phyloP scores from a whole-genome alignment of 2,329 filamentous ascomycete species.

The Curvularia sp. region DNA sequence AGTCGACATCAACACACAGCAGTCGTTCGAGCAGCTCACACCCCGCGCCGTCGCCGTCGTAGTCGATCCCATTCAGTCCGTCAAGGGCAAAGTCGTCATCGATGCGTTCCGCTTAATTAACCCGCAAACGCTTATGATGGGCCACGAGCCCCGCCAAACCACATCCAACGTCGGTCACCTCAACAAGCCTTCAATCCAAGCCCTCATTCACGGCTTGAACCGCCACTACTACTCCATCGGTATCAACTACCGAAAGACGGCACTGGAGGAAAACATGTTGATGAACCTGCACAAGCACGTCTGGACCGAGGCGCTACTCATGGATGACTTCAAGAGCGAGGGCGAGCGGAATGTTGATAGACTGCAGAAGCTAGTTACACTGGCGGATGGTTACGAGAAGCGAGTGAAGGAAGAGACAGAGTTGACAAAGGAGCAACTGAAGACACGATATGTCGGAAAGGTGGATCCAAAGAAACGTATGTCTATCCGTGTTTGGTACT shows the following conservation, averaged over 20 bases:
- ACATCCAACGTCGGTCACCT: constrained; percentile 97
- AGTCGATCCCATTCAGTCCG: constrained; percentile 97
- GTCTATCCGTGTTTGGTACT: constrained; percentile 31
- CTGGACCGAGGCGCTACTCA: constrained; percentile 96
- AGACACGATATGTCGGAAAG: constrained; percentile 98
- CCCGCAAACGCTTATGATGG: constrained; percentile 96
- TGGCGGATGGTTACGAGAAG: constrained; percentile 98
- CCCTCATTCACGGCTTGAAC: constrained; percentile 96
- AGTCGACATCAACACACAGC: constrained; percentile 99
- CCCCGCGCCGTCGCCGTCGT: constrained; percentile 96
- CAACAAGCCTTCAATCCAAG: constrained; percentile 99
- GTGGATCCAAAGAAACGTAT: constrained; percentile 96
- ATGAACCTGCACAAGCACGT: constrained; percentile 99
- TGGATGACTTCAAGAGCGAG: constrained; percentile 92
- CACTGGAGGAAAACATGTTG: constrained; percentile 97
- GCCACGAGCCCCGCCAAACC: constrained; percentile 95
- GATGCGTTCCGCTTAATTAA: constrained; percentile 99
- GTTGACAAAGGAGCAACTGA: constrained; percentile 94
- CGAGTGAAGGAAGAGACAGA: constrained; percentile 98
- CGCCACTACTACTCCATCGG: constrained; percentile 99
- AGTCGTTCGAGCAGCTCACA: constrained; percentile 99
- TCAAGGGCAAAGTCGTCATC: constrained; percentile 99
- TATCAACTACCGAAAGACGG: constrained; percentile 98
- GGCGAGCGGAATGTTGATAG: constrained; percentile 85
- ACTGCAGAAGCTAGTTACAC: constrained; percentile 81